Base-by-base conservation (phyloP, 108 stramenopile genomes). In the Skeletonema menzelii region DNA sequence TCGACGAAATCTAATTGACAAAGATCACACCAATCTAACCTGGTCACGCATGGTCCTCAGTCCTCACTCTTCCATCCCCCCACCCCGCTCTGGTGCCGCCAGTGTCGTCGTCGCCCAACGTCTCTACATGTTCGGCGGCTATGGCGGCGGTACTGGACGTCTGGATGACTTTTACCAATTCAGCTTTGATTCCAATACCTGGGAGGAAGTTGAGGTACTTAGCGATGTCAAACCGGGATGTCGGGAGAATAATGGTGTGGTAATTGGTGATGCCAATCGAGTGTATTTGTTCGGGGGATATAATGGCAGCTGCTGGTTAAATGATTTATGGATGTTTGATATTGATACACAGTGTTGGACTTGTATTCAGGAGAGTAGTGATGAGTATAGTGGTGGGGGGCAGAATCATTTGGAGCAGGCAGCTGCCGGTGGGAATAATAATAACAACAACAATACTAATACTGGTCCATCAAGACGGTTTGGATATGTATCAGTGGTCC, bases 261-360 rank as follows among this genome's bases (percentile, higher is more conserved):
- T 88, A 40, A 90, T 92, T 38, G 79, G 87, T 0, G 88, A 88
- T 67, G 82, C 76, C 24, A 62, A 74, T 49, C 62, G 77, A 4
- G 86, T 98, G 8, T 96, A 95, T 75, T 79, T 98, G 3, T 98
- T 98, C 62, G 97, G 97, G 5, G 93, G 93, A 2, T 95, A 93
- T 75, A 87, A 95, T 77, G 95, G 95, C 0, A 77, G 67, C 11
- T 64, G 73, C 17, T 97, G 96, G 96, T 82, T 98, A 53, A 97
- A 96, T 62, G 97, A 98, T 73, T 67, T 95, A 10, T 96, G 95
- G 91, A 86, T 87, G 68, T 98, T 93, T 73, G 91, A 97, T 73
- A 90, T 94, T 56, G 83, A 87, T 26, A 85, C 82, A 0, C 72
- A 81, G 30, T 47, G 70, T 37, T 95, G 94, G 94, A 90, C 82